Percentiles rank a stretch among this genome's conserved stretches.
phyloP scores from a whole-genome alignment of 805 yeast species.

The Barnettozyma sp. region DNA sequence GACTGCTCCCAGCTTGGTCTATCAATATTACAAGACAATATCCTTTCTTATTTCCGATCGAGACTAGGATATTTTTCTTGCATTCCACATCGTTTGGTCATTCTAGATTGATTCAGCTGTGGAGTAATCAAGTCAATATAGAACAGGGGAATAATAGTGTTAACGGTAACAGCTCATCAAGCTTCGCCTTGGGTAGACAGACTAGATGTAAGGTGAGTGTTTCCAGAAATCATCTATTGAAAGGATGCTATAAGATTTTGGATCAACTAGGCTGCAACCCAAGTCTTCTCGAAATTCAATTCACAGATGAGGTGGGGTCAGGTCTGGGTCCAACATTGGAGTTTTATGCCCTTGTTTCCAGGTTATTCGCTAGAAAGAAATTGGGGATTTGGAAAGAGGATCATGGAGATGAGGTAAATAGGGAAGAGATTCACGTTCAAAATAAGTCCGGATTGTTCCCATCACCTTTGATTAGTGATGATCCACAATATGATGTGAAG shows the following conservation, averaged over 20 bases:
- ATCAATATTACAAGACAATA: constrained; percentile 62
- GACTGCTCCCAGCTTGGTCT: constrained; percentile 81
- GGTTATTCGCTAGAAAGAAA: constrained; percentile 54
- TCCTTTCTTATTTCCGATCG: constrained; percentile 82
- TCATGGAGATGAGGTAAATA: constrained; percentile 24
- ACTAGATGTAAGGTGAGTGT: constrained; percentile 75
- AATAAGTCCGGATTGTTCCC: constrained; percentile 65
- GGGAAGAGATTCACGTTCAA: constrained; percentile 32
- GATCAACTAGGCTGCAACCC: constrained; percentile 74
- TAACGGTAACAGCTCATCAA: constrained; percentile 18
- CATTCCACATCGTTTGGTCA: constrained; percentile 90
- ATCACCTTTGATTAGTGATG: constrained; percentile 38
- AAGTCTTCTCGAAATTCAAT: constrained; percentile 78
- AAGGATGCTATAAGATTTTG: constrained; percentile 74
- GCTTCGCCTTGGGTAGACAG: constrained; percentile 56
- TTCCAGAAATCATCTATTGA: constrained; percentile 59
- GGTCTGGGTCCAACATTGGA: constrained; percentile 96
- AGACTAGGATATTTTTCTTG: constrained; percentile 66
- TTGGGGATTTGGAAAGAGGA: constrained; percentile 61
- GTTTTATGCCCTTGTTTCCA: constrained; percentile 77
- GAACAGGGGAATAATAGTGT: constrained; percentile 32
- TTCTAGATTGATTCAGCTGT: constrained; percentile 69
- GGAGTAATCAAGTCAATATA: constrained; percentile 51
- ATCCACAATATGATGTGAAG: constrained; percentile 34
- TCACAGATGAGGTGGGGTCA: constrained; percentile 87